Percentiles rank a stretch among this genome's conserved stretches.
These are phyloP conservation scores for Dothiorella sarmentorum DNA, from an alignment of 2,329 filamentous ascomycete genomes.

Conservation along the genomic window DNA sequence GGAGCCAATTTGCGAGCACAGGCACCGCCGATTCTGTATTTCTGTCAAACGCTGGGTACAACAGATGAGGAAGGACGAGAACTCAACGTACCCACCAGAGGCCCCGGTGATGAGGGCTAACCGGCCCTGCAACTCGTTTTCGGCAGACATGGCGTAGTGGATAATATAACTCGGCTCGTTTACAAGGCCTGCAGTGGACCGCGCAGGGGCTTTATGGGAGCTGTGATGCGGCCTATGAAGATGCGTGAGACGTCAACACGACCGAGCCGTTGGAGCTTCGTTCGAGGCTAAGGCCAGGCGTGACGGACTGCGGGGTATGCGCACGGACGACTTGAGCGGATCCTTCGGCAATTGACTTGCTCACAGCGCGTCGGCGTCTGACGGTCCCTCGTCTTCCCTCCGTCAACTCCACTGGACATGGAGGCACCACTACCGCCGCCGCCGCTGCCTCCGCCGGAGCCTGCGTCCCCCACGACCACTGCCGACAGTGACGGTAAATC, in stretches of 20 bases:
- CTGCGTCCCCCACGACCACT: slow-evolving; percentile 4
- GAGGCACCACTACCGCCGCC: slow-evolving; percentile 14
- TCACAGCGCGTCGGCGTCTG: slow-evolving; percentile 13
- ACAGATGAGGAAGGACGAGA: background rate
- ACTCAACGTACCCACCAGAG: slow-evolving; percentile 53
- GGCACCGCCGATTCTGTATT: slow-evolving; percentile 56
- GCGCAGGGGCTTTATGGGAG: background rate
- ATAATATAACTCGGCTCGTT: background rate
- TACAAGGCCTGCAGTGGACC: background rate
- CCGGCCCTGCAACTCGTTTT: slow-evolving; percentile 47
- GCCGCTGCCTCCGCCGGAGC: slow-evolving; percentile 9
- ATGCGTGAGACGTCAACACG: background rate
- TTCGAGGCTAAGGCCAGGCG: background rate
- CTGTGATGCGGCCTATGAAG: background rate
- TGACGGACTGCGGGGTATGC: slow-evolving; percentile 15
- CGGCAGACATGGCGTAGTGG: slow-evolving; percentile 6
- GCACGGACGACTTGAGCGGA: slow-evolving; percentile 1
- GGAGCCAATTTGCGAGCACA: slow-evolving; percentile 55
- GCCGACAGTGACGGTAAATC: slow-evolving; percentile 24
- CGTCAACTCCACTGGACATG: slow-evolving; percentile 13
- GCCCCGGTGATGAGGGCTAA: slow-evolving; percentile 60
- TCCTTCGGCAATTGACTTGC: slow-evolving; percentile 15
- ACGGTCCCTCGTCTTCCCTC: background rate
- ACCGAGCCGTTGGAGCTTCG: background rate
- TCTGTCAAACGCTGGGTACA: background rate